A percentile compares a stretch with the other conserved stretches of the same genome.
These are phyloP conservation scores for Penicillium cinerascens DNA, from an alignment of 495 filamentous ascomycete species.

Conservation along the genomic window DNA sequence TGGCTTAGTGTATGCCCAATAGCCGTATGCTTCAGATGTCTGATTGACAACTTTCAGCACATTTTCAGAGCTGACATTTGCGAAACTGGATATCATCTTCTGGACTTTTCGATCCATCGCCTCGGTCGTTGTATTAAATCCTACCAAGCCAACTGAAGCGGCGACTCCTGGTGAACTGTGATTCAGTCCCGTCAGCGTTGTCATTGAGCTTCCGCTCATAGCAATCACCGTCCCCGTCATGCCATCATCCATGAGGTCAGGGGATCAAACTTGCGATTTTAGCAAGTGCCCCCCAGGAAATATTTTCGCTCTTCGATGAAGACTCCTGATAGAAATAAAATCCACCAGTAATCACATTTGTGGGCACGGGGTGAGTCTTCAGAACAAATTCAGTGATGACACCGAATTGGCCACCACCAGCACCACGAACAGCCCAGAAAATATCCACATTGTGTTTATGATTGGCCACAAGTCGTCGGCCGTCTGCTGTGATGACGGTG, in stretches of 20 bases:
- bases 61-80: no score
- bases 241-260: constrained; percentile 32
- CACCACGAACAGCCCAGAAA: constrained; percentile 46
- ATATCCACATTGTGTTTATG: constrained; percentile 48
- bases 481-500: constrained; percentile 50
- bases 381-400: constrained; percentile 43
- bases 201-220: no score
- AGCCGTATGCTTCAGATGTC: no score
- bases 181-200: neutral
- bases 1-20: no score
- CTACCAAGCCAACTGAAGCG: neutral
- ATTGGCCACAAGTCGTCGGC: constrained; percentile 42
- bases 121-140: constrained; percentile 7
- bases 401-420: constrained; percentile 26
- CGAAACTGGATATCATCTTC: no score
- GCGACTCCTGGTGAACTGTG: neutral
- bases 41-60: no score
- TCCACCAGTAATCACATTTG: constrained; percentile 18
- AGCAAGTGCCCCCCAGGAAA: constrained; percentile 43
- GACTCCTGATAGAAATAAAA: constrained; percentile 26
- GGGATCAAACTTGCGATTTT: constrained; percentile 39
- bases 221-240: constrained; percentile 8
- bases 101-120: constrained; percentile 9
- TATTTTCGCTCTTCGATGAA: constrained; percentile 19
- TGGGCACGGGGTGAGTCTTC: constrained; percentile 33